Base-by-base conservation (phyloP, 495 filamentous ascomycete species). In the Penicillium egyptiacum region DNA sequence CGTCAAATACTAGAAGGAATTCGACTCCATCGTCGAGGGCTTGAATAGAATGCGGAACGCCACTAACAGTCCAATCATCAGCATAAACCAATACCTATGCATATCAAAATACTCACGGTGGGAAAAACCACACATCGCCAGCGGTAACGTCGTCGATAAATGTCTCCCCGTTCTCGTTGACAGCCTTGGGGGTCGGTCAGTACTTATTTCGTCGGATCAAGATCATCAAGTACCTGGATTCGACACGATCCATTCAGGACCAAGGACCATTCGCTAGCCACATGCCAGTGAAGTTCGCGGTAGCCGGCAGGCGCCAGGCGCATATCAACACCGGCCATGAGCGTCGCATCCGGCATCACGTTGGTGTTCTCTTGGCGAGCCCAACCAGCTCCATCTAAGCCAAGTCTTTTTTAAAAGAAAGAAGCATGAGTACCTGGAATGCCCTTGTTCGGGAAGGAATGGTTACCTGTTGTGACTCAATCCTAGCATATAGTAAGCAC, bases 261-360 rank as follows among this genome's bases (percentile, higher is more conserved):
- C 25, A 85, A 61, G 2, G 83, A 79, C 87, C 87, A 89, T 64
- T 90, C 86, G 50, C 68, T 74, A 0, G 86, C 83, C 17, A 83
- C 83, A 59, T 90, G 87, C 87, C 87, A 89, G 64, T 90, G 87
- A 20, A 90, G 73, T 58, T 90, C 87, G 2, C 87, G 80, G 59
- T 89, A 89, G 0, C 78, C 85, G 39, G 80, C 72, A 3, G 84
- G 80, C 44, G 81, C 82, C 4, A 92, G 81, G 26, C 87, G 80
- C 88, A 92, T 92, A 61, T 91, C 83, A 1, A 91, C 88, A 48
- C 88, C 88, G 1, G 88, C 87, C 83, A 92, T 88, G 50, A 77
- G 78, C 9, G 71, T 84, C 14, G 86, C 85, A 30, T 73, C 76
- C 1, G 88, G 88, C 58, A 91, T 76, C 17, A 88, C 80, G 10